Evolutionary conservation across 2,329 filamentous ascomycete genomes (phyloP).

Genomic region (Cercospora beticola): DNA sequence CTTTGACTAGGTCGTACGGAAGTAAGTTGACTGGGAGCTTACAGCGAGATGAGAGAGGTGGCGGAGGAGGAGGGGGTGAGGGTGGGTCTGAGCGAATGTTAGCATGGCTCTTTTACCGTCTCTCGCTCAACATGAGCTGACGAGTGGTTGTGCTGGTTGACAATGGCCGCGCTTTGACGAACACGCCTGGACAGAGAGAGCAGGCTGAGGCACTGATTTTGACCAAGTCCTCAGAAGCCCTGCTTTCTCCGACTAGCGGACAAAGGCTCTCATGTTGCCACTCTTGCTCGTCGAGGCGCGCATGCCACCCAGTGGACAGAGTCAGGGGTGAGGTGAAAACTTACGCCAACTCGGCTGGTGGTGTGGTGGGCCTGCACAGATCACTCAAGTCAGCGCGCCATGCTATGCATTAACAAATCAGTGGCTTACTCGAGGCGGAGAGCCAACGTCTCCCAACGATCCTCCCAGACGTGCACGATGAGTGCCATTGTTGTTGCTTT

Average conservation of each 20-base stretch:
- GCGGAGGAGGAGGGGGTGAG: neutral
- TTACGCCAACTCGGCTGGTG: neutral
- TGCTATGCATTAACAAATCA: neutral
- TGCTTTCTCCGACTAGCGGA: neutral
- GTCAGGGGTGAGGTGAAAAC: neutral
- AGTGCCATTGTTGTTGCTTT: neutral
- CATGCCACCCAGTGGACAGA: neutral
- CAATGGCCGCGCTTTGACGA: neutral
- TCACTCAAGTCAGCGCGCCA: neutral
- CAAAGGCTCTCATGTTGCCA: neutral
- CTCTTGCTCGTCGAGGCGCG: neutral
- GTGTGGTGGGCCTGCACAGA: neutral
- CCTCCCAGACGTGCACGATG: neutral
- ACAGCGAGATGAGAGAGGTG: neutral
- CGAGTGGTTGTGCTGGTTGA: neutral
- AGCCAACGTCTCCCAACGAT: neutral
- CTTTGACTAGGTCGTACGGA: too few species aligned
- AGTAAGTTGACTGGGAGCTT: neutral
- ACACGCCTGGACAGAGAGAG: neutral
- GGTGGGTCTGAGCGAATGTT: neutral
- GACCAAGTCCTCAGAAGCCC: neutral
- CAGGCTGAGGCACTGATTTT: neutral
- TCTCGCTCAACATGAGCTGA: neutral
- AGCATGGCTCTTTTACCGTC: neutral
- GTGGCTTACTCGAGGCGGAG: neutral